Evolutionary conservation across 768 basidiomycete genomes (phyloP), one percentile per base, ranked within the genome.

Genomic region (Cyathus striatus): DNA sequence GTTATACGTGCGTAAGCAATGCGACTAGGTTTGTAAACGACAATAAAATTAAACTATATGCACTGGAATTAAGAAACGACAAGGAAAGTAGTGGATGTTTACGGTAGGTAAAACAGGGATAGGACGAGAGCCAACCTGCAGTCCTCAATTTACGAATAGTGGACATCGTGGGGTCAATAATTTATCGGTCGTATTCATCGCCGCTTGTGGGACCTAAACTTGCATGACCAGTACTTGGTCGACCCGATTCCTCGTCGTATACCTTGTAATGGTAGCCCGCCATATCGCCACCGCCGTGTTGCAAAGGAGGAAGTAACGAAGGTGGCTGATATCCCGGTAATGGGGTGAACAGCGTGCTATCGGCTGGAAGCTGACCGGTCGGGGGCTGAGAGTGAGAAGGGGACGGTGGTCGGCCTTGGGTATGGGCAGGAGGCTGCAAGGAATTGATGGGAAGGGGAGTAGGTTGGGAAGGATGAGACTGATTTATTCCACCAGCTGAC

Each of bases 291-390:
- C 41, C 41, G 4, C 46, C 43, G 12, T 43, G 55, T 35, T 63
- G 65, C 35, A 64, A 41, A 17, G 63, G 54, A 25, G 64, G 58
- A 33, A 70, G 50, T 43, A 70, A 48, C n/a, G 73, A 58, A 22
- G 70, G 50, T 6, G 65, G 53, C 46, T 74, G 71, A 51, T 81
- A 83, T 17, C 79, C 75, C 3, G 78, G 70, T 16, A 85, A 66
- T n/a, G 86, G 83, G 23, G 84, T 86, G 47, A 87, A 65, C 42
- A 88, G 68, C 20, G 81, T 86, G 60, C 80, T 85, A 53, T 79
- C 75, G 23, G 77, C 63, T 14, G 81, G 77, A 22, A 86, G 67
- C 33, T 80, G 71, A 49, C 57, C 64, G n/a, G n/a, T n/a, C n/a
- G n/a, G n/a, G n/a, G n/a, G n/a, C 42, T 64, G 47, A 21, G 54